These are phyloP conservation scores for Jacaranda mimosifolia DNA, from an alignment of 257 asterid genomes.

Conservation along the genomic window DNA sequence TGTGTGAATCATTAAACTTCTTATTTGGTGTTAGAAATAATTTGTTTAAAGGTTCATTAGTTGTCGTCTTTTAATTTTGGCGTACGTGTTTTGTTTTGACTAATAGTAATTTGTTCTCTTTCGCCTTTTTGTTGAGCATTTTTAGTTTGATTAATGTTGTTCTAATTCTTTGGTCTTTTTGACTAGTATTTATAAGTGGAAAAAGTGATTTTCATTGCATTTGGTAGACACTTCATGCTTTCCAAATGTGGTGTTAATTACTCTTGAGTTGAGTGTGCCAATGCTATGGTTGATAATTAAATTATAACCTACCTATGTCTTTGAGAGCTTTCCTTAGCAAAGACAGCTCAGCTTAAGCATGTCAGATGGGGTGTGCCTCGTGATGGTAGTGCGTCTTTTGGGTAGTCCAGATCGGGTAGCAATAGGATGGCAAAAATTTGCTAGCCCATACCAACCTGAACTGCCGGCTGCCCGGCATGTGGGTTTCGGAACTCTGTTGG, in stretches of 20 bases:
- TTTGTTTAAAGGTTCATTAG: too few relatives aligned
- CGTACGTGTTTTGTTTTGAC: background rate
- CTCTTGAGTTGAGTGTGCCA: background rate
- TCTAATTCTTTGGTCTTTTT: background rate
- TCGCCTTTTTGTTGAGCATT: background rate
- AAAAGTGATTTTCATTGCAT: background rate
- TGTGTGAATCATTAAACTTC: background rate
- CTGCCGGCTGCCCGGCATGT: too few relatives aligned
- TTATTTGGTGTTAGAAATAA: constrained; percentile 1
- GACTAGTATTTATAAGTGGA: background rate
- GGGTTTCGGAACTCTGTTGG: too few relatives aligned
- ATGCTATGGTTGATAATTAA: background rate
- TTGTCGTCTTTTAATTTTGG: background rate
- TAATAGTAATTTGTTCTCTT: background rate
- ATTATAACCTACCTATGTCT: background rate
- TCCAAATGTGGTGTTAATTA: background rate
- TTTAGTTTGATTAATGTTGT: background rate
- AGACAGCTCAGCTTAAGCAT: too few relatives aligned
- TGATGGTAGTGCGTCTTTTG: too few relatives aligned
- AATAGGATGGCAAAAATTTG: too few relatives aligned
- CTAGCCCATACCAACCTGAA: too few relatives aligned
- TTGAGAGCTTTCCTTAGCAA: too few relatives aligned
- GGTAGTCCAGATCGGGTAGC: too few relatives aligned
- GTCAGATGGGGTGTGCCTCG: too few relatives aligned
- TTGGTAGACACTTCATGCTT: background rate